Conservation (phyloP, 352 stramenopile genomes). For the Pythium volutum region DNA sequence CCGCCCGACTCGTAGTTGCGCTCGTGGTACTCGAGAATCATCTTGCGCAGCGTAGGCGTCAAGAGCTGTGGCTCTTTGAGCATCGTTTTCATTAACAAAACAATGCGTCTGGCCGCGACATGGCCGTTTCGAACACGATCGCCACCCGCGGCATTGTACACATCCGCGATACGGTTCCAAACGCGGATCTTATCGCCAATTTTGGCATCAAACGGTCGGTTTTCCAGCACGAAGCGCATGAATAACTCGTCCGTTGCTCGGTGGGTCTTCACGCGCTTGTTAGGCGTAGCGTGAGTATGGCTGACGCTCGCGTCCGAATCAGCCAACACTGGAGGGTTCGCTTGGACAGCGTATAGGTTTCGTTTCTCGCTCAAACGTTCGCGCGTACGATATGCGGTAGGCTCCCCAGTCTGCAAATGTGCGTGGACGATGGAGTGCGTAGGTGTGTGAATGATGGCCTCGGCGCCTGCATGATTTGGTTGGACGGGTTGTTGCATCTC, state of each 20-base stretch:
- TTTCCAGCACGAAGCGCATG: neutral
- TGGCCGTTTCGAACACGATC: neutral
- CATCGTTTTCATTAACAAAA: neutral
- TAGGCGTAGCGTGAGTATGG: too few relatives aligned
- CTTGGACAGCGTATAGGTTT: too few relatives aligned
- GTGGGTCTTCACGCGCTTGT: neutral
- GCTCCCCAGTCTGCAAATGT: too few relatives aligned
- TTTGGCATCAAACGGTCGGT: neutral
- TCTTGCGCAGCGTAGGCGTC: neutral
- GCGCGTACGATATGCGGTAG: too few relatives aligned
- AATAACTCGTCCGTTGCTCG: neutral
- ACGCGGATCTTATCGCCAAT: neutral
- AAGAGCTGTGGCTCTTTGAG: neutral
- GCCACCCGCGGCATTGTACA: neutral
- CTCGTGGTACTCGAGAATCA: neutral
- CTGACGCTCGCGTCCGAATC: too few relatives aligned
- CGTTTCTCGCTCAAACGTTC: too few relatives aligned
- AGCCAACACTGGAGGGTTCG: too few relatives aligned
- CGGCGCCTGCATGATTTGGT: too few relatives aligned
- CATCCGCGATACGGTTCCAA: neutral
- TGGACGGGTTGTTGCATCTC: too few relatives aligned
- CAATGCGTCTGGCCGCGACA: neutral
- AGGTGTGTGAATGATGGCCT: too few relatives aligned
- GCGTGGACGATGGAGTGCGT: too few relatives aligned
- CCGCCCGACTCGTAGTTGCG: too few relatives aligned